phyloP scores from a whole-genome alignment of 108 stramenopile genomes.

The Cylindrotheca fusiformis region DNA sequence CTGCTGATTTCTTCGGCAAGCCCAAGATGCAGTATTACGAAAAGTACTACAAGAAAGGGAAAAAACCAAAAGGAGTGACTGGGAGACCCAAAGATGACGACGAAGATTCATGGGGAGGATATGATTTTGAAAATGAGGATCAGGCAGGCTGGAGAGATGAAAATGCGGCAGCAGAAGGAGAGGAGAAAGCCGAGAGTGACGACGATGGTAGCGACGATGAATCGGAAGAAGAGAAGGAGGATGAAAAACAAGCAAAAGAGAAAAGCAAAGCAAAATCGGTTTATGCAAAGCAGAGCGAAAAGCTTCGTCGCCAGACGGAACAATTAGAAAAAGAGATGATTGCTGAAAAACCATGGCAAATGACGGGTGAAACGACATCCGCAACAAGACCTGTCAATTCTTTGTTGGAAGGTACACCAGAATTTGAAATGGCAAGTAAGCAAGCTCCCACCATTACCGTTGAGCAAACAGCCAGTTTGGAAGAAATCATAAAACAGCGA shows the following conservation, averaged over 20 bases:
- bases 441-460: conserved; percentile 86
- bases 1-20: conserved; percentile 82
- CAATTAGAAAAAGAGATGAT: conserved; percentile 90
- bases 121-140: conserved; percentile 65
- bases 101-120: conserved; percentile 79
- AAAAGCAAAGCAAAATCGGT: conserved; percentile 26
- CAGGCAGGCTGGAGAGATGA: conserved; percentile 22
- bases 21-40: conserved; percentile 54
- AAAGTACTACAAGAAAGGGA: conserved; percentile 29
- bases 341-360: conserved; percentile 95
- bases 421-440: conserved; percentile 92
- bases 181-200: conserved; percentile 33
- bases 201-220: conserved; percentile 32
- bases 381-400: conserved; percentile 85
- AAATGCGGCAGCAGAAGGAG: conserved; percentile 35
- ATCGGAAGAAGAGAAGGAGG: conserved; percentile 12
- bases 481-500: conserved; percentile 90
- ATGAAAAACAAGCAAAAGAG: conserved; percentile 5
- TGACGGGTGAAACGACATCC: conserved; percentile 87
- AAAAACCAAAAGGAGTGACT: conserved; percentile 7
- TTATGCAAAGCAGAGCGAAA: conserved; percentile 44
- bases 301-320: conserved; percentile 79
- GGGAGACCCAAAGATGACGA: conserved; percentile 44
- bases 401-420: conserved; percentile 91
- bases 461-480: conserved; percentile 82